Conservation (phyloP, 2,329 filamentous ascomycete genomes). For the Aspergillus awamori region DNA sequence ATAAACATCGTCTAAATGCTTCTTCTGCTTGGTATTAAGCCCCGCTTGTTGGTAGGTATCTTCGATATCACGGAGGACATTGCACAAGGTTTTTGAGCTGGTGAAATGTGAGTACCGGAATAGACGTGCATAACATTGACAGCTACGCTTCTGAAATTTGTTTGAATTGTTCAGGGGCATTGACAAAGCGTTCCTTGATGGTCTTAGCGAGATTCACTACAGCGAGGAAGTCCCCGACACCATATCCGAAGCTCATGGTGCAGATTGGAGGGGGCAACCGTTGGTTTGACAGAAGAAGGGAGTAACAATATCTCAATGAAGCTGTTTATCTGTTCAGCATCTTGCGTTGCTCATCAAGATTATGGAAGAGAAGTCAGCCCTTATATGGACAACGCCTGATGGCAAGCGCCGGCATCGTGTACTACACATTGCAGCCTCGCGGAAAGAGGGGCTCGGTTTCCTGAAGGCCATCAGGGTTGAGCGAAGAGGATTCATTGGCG, state of each 20-base stretch:
- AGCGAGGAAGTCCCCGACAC: slow-evolving; percentile 37
- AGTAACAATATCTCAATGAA: neutral
- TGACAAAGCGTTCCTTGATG: slow-evolving; percentile 29
- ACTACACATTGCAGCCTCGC: no score
- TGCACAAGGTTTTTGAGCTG: slow-evolving; percentile 31
- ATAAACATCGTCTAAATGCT: neutral
- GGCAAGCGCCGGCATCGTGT: no score
- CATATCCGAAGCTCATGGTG: slow-evolving; percentile 40
- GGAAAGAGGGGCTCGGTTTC: no score
- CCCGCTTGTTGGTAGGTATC: slow-evolving; percentile 20
- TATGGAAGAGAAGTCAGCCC: no score
- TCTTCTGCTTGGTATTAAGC: slow-evolving; percentile 22
- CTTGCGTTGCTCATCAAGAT: no score
- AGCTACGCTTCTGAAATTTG: slow-evolving; percentile 14
- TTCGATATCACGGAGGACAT: slow-evolving; percentile 31
- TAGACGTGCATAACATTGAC: slow-evolving; percentile 6
- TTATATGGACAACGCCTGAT: no score
- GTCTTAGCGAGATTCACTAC: slow-evolving; percentile 31
- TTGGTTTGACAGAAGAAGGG: neutral
- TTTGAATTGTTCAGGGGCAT: slow-evolving; percentile 31
- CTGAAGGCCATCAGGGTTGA: no score
- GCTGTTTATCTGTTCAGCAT: no score
- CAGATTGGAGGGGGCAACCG: neutral
- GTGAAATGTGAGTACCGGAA: neutral
- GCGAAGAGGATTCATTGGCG: no score